These are phyloP conservation scores for Mortierella sp. DNA, from an alignment of 371 early-diverging fungal genomes.

Conservation along the genomic window DNA sequence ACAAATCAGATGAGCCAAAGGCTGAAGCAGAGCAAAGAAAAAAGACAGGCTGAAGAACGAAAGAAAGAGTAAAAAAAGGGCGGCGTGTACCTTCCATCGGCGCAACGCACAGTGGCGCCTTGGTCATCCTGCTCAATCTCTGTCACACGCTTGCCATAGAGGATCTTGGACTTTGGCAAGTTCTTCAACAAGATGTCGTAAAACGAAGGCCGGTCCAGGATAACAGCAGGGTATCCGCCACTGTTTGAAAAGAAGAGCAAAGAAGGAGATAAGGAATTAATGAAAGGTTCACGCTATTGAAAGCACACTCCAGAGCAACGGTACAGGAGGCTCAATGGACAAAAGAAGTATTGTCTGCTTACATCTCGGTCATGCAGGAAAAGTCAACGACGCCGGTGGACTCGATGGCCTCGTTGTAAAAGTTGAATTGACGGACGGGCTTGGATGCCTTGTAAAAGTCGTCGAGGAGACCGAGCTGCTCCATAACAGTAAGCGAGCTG, in stretches of 20 bases:
- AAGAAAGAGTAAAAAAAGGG: not conserved
- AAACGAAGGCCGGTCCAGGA: slow-evolving; percentile 54
- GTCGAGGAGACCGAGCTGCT: slow-evolving; percentile 43
- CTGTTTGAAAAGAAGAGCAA: slow-evolving; percentile 11
- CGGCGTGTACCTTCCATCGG: slow-evolving; percentile 43
- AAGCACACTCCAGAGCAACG: too few species aligned
- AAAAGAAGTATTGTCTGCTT: not conserved
- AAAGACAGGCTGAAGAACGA: not conserved
- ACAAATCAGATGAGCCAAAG: slow-evolving; percentile 2
- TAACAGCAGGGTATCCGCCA: slow-evolving; percentile 53
- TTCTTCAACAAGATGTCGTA: slow-evolving; percentile 49
- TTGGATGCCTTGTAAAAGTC: slow-evolving; percentile 46
- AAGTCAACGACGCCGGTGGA: slow-evolving; percentile 46
- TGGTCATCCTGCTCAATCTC: slow-evolving; percentile 26
- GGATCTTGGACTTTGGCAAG: slow-evolving; percentile 37
- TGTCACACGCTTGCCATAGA: slow-evolving; percentile 38
- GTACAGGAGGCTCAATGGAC: not conserved
- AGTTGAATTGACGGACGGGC: slow-evolving; percentile 54
- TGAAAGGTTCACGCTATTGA: not conserved
- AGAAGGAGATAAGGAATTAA: not conserved
- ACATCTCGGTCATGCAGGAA: slow-evolving; percentile 48
- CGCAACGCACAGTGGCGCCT: slow-evolving; percentile 37
- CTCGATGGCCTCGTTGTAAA: slow-evolving; percentile 45
- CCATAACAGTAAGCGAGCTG: slow-evolving; percentile 41
- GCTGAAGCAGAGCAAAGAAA: not conserved